A percentile compares a stretch with the other conserved stretches of the same genome.
Conservation (phyloP, 768 basidiomycete species). For the Gloeostereum incarnatum region DNA sequence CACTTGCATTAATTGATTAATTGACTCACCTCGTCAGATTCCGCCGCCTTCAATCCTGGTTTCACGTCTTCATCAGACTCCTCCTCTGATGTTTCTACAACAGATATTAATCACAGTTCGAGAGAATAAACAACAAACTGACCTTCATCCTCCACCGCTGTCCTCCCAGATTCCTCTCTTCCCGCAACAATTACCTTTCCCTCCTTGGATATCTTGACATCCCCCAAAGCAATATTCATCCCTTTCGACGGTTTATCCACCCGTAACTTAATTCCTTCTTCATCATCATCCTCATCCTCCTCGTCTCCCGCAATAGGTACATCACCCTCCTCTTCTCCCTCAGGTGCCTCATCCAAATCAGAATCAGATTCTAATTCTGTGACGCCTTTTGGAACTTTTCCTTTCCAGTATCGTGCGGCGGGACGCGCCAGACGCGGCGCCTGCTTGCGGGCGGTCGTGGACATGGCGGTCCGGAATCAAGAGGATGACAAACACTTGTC, state of each 20-base stretch:
- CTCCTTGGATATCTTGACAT: conserved; percentile 73
- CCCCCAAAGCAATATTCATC: conserved; percentile 69
- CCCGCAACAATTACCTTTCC: conserved; percentile 79
- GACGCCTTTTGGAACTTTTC: conserved; percentile 76
- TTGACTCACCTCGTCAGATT: conserved; percentile 32
- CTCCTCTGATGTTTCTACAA: conserved; percentile 21
- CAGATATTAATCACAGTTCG: conserved; percentile 8
- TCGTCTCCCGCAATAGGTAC: conserved; percentile 56
- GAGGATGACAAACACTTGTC: no score
- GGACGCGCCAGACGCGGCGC: conserved; percentile 75
- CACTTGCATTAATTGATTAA: conserved; percentile 1
- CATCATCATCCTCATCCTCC: conserved; percentile 36
- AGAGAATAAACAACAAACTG: conserved; percentile 5
- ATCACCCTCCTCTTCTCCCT: conserved; percentile 31
- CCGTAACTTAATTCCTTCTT: conserved; percentile 33
- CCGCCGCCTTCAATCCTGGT: conserved; percentile 18
- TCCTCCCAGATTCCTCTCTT: conserved; percentile 69
- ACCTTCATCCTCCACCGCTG: conserved; percentile 44
- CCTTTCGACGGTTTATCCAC: conserved; percentile 26
- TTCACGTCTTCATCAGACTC: conserved; percentile 45
- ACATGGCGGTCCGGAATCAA: conserved; percentile 6
- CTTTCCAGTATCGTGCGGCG: conserved; percentile 84
- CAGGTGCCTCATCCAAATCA: conserved; percentile 43
- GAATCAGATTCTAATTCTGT: conserved; percentile 54
- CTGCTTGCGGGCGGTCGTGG: conserved; percentile 42